A percentile compares a stretch with the other conserved stretches of the same genome.
These are phyloP conservation scores for Kwoniella sp. DNA, from an alignment of 768 basidiomycete species.

Conservation along the genomic window DNA sequence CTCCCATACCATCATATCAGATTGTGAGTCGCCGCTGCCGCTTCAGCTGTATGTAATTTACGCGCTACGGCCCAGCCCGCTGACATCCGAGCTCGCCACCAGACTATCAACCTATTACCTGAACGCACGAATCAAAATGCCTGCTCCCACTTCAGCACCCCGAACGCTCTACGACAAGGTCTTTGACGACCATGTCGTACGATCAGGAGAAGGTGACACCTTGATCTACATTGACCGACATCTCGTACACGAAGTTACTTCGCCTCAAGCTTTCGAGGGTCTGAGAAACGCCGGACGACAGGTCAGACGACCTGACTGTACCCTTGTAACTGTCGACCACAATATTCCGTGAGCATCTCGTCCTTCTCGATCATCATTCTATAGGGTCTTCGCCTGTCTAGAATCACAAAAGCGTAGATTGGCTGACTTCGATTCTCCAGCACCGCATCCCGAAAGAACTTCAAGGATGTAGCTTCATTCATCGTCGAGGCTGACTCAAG, in stretches of 20 bases:
- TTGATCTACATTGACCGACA: constrained; percentile 61
- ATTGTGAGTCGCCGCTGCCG: constrained; percentile 6
- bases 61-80: too few species aligned
- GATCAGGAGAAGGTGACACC: constrained; percentile 55
- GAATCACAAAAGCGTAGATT: too few species aligned
- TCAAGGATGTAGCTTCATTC: constrained; percentile 70
- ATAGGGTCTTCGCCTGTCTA: too few species aligned
- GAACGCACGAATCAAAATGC: constrained; percentile 58
- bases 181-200: constrained; percentile 96
- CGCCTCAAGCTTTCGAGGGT: constrained; percentile 88
- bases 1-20: neutral
- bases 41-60: too few species aligned
- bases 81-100: constrained; percentile 21
- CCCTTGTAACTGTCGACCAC: constrained; percentile 84
- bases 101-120: neutral
- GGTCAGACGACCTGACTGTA: constrained; percentile 84
- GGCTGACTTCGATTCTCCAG: constrained; percentile 55
- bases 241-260: constrained; percentile 88
- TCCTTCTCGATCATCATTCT: constrained; percentile 1
- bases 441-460: constrained; percentile 73
- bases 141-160: constrained; percentile 64
- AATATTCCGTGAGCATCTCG: constrained; percentile 74
- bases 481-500: constrained; percentile 83
- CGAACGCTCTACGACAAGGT: constrained; percentile 97
- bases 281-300: constrained; percentile 73